phyloP scores from a whole-genome alignment of 345 rosid genomes.

The Noccaea bulbosa region DNA sequence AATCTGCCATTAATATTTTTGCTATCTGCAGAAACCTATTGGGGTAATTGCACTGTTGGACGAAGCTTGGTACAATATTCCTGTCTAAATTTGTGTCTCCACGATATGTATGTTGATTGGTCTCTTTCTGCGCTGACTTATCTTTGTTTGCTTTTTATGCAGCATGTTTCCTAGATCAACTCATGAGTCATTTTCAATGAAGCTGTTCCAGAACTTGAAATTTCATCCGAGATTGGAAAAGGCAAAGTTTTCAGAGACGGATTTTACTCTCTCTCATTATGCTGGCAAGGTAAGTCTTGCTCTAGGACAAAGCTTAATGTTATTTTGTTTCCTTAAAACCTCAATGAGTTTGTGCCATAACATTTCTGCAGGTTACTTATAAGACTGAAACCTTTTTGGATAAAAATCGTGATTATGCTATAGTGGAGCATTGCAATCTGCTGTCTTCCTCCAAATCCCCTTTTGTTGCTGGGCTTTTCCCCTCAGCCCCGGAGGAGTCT shows the following conservation, averaged over 20 bases:
- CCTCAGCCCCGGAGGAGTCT: constrained; percentile 67
- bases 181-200: constrained; percentile 80
- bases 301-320: constrained; percentile 23
- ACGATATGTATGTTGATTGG: not conserved
- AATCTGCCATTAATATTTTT: constrained; percentile 26
- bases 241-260: constrained; percentile 93
- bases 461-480: constrained; percentile 83
- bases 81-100: constrained; percentile 24
- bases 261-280: constrained; percentile 87
- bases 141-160: constrained; percentile 59
- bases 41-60: constrained; percentile 95
- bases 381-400: constrained; percentile 87
- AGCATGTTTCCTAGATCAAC: constrained; percentile 99
- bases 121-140: constrained; percentile 40
- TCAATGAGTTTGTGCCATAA: constrained; percentile 23
- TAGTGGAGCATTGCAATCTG: constrained; percentile 91
- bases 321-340: constrained; percentile 28
- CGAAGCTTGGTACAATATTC: constrained; percentile 88
- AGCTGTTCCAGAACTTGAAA: constrained; percentile 77
- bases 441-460: constrained; percentile 85
- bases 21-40: constrained; percentile 88
- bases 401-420: constrained; percentile 95
- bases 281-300: constrained; percentile 93
- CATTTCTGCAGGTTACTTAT: constrained; percentile 77
- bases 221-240: constrained; percentile 78